A percentile compares a stretch with the other conserved stretches of the same genome.
Conservation (phyloP, 441 rosid species). For the Gossypium davidsonii region DNA sequence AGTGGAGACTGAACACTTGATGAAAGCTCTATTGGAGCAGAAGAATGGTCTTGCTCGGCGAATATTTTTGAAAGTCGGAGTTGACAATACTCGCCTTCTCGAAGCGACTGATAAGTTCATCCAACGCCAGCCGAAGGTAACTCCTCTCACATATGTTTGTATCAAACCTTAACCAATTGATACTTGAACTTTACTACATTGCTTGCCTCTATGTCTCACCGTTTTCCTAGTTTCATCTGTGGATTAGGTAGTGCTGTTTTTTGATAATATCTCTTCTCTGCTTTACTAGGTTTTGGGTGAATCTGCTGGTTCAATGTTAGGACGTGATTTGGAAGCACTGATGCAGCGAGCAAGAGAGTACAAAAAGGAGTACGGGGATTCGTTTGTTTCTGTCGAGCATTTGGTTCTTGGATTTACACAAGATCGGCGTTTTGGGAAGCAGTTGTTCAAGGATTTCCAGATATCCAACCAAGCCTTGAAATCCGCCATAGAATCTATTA, state of each 20-base stretch:
- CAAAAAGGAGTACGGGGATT: constrained; percentile 87
- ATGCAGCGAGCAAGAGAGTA: constrained; percentile 73
- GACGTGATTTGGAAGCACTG: constrained; percentile 87
- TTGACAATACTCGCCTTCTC: constrained; percentile 82
- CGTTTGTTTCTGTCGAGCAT: constrained; percentile 93
- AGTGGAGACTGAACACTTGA: constrained; percentile 93
- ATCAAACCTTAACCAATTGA: not conserved
- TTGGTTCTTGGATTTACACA: constrained; percentile 76
- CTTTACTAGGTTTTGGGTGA: constrained; percentile 69
- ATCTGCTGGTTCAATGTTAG: constrained; percentile 87
- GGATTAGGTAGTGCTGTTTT: not conserved
- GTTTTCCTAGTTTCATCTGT: not conserved
- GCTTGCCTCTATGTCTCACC: not conserved
- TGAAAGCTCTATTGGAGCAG: constrained; percentile 92
- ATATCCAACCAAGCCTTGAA: constrained; percentile 57
- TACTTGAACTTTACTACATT: not conserved
- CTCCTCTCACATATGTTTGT: not conserved
- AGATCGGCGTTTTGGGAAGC: constrained; percentile 88
- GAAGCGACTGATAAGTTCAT: constrained; percentile 86
- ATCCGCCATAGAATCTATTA: constrained; percentile 76
- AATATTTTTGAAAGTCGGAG: constrained; percentile 74
- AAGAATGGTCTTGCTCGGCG: constrained; percentile 98
- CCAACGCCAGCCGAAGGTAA: constrained; percentile 93
- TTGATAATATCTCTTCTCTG: constrained; percentile 8
- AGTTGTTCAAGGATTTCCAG: constrained; percentile 79